Conservation (phyloP, 208 protist genomes). For the Jaenimonas drosophilae region DNA sequence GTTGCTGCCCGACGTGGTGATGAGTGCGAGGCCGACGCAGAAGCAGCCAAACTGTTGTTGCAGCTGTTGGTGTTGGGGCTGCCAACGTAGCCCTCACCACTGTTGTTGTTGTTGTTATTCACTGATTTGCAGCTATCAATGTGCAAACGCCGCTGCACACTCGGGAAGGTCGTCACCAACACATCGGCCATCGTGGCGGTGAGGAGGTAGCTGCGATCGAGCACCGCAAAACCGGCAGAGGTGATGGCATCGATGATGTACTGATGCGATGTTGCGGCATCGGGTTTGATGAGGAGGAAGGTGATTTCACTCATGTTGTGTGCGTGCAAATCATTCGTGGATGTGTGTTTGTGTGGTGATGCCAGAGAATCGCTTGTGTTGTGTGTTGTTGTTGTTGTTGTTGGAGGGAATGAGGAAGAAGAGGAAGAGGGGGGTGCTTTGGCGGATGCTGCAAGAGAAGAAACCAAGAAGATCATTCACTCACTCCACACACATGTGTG, state of each 20-base stretch:
- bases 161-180: slow-evolving; percentile 39
- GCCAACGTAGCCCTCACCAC: no score
- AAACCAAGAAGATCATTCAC: no score
- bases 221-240: slow-evolving; percentile 38
- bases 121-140: slow-evolving; percentile 6
- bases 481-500: no score
- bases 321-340: neutral
- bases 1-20: no score
- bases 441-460: no score
- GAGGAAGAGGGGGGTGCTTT: no score
- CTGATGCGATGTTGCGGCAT: slow-evolving; percentile 27
- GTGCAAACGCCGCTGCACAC: slow-evolving; percentile 14
- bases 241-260: slow-evolving; percentile 39
- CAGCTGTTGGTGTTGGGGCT: no score
- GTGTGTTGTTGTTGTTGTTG: no score
- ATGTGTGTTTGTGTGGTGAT: neutral
- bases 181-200: slow-evolving; percentile 26
- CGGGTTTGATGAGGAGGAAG: slow-evolving; percentile 66
- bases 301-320: slow-evolving; percentile 21
- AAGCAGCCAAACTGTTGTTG: no score
- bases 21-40: no score
- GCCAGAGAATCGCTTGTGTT: slow-evolving; percentile 1
- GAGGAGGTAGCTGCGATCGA: slow-evolving; percentile 37
- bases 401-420: no score
- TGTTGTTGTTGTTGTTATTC: no score